These are phyloP conservation scores for Funneliformis caledonium DNA, from an alignment of 371 early-diverging fungal genomes.

Conservation along the genomic window DNA sequence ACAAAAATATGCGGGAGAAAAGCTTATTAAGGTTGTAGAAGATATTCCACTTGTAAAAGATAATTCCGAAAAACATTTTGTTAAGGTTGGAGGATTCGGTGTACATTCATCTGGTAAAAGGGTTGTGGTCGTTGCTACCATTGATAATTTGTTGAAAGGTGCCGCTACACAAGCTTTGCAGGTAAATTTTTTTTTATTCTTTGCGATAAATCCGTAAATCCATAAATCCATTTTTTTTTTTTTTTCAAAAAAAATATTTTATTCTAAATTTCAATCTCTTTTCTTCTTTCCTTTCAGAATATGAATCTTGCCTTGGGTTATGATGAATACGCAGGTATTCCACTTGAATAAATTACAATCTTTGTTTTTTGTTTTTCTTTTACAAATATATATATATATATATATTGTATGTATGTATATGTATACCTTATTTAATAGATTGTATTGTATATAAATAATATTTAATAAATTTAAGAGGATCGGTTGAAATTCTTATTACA, in stretches of 20 bases:
- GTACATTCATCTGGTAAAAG: slow-evolving; percentile 81
- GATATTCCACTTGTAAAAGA: slow-evolving; percentile 86
- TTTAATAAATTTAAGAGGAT: no score
- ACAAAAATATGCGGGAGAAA: slow-evolving; percentile 76
- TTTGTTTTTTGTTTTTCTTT: background rate
- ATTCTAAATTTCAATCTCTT: background rate
- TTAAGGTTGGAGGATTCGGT: slow-evolving; percentile 90
- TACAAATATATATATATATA: background rate
- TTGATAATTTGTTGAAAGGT: slow-evolving; percentile 95
- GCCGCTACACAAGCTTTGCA: slow-evolving; percentile 97
- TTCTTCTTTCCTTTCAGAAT: slow-evolving; percentile 25
- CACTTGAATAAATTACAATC: slow-evolving; percentile 28
- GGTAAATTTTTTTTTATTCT: slow-evolving; percentile 40
- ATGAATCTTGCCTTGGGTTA: slow-evolving; percentile 38
- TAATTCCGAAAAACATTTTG: slow-evolving; percentile 84
- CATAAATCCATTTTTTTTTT: background rate
- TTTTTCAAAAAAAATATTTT: background rate
- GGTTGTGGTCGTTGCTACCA: slow-evolving; percentile 89
- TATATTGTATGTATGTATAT: no score
- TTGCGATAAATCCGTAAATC: background rate
- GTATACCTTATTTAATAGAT: no score
- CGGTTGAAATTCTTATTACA: no score
- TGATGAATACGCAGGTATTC: slow-evolving; percentile 36
- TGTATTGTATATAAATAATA: no score
- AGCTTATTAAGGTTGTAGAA: slow-evolving; percentile 77